phyloP scores from a whole-genome alignment of 2,329 filamentous ascomycete genomes.

The Penicillium aurantiogriseum region DNA sequence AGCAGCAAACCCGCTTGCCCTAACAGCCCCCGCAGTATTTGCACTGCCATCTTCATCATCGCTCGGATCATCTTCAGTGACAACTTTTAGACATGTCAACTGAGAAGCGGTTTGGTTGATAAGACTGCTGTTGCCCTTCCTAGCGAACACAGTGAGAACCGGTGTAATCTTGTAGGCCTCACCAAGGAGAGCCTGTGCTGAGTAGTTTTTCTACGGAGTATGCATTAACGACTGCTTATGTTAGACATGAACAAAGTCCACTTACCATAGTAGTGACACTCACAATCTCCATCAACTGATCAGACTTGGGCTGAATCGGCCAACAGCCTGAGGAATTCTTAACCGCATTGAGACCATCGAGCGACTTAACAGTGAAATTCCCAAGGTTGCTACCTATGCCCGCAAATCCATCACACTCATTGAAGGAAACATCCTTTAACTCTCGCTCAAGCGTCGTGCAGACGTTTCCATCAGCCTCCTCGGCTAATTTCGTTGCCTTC shows the following conservation, averaged over 20 bases:
- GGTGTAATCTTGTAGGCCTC: slow-evolving; percentile 2
- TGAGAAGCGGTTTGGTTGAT: background rate
- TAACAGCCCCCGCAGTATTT: background rate
- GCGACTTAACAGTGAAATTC: background rate
- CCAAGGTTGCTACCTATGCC: background rate
- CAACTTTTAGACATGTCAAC: background rate
- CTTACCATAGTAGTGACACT: background rate
- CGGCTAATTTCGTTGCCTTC: background rate
- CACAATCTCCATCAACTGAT: background rate
- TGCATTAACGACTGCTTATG: background rate
- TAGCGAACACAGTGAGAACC: background rate
- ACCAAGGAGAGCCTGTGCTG: background rate
- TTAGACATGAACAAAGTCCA: background rate
- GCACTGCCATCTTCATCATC: background rate
- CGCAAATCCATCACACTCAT: background rate
- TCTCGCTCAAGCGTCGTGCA: background rate
- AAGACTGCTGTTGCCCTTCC: background rate
- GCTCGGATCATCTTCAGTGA: background rate
- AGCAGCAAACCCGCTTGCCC: background rate
- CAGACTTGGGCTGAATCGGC: background rate
- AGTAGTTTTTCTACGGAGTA: background rate
- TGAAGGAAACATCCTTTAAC: background rate
- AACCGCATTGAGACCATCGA: background rate
- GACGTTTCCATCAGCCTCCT: background rate
- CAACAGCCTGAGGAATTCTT: background rate